These are phyloP conservation scores for Xylariomycetidae sp. DNA, from an alignment of 2,329 filamentous ascomycete genomes.

Conservation along the genomic window DNA sequence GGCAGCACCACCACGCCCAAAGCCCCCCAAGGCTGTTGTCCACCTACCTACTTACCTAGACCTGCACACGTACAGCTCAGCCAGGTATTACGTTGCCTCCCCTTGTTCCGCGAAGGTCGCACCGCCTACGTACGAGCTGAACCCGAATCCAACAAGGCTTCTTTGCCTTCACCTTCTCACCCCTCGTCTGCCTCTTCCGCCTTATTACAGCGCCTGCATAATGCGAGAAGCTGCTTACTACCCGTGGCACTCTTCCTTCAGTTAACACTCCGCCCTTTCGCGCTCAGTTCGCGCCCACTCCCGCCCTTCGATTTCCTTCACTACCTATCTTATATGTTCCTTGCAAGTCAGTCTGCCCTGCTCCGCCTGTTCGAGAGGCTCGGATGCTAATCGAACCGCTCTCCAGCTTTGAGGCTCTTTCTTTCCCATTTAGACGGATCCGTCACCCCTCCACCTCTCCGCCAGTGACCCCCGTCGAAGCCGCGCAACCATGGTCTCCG, in stretches of 20 bases:
- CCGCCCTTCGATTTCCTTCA: constrained; percentile 9
- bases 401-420: too few species aligned
- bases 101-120: constrained; percentile 3
- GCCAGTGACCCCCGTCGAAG: constrained; percentile 7
- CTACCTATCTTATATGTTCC: constrained; percentile 12
- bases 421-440: too few species aligned
- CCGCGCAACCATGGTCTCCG: constrained; percentile 69
- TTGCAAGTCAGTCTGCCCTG: constrained; percentile 10
- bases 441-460: constrained; percentile 6
- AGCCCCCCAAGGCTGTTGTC: constrained; percentile 7
- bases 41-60: constrained; percentile 5
- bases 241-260: constrained; percentile 25
- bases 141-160: constrained; percentile 10
- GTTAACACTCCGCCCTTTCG: constrained; percentile 20
- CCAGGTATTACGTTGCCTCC: constrained; percentile 6
- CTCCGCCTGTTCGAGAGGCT: constrained; percentile 11
- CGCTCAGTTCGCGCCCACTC: constrained; percentile 5
- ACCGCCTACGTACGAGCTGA: constrained; percentile 3
- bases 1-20: too few species aligned
- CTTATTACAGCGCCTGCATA: constrained; percentile 23
- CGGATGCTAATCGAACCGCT: constrained; percentile 11
- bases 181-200: constrained; percentile 1
- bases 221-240: constrained; percentile 26
- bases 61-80: constrained; percentile 3
- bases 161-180: constrained; percentile 2